Percentiles rank a stretch among this genome's conserved stretches.
phyloP scores from a whole-genome alignment of 345 rosid species.

The Lepidium aucheri region DNA sequence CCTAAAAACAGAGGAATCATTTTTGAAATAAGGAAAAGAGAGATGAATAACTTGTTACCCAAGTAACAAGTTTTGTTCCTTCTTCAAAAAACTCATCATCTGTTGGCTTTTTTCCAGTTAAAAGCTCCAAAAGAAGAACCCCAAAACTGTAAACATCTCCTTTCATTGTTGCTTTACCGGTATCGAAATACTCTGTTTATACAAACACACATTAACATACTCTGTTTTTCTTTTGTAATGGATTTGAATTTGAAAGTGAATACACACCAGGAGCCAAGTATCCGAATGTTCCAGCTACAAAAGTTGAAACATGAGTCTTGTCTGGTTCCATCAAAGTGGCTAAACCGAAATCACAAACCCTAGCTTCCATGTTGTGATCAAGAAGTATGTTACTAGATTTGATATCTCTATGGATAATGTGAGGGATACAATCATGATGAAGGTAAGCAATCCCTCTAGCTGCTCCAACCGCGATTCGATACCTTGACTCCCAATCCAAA shows the following conservation, averaged over 20 bases:
- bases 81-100: constrained; percentile 82
- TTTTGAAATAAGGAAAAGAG: neutral
- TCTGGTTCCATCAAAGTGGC: constrained; percentile 79
- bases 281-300: constrained; percentile 80
- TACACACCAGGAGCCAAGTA: constrained; percentile 74
- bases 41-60: constrained; percentile 37
- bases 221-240: neutral
- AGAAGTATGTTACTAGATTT: constrained; percentile 77
- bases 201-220: neutral
- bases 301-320: constrained; percentile 77
- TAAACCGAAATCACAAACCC: constrained; percentile 79
- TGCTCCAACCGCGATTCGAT: constrained; percentile 65
- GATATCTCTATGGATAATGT: constrained; percentile 81
- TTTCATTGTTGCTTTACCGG: constrained; percentile 69
- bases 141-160: constrained; percentile 90
- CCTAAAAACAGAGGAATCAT: neutral
- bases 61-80: constrained; percentile 84
- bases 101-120: constrained; percentile 68
- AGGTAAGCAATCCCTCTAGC: constrained; percentile 88
- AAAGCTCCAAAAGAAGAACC: constrained; percentile 68
- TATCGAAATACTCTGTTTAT: constrained; percentile 64
- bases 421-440: constrained; percentile 87
- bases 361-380: constrained; percentile 77
- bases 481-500: constrained; percentile 63
- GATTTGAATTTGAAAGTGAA: neutral